Base-by-base conservation (phyloP, 2,329 filamentous ascomycete genomes). In the Aureobasidium vineae region DNA sequence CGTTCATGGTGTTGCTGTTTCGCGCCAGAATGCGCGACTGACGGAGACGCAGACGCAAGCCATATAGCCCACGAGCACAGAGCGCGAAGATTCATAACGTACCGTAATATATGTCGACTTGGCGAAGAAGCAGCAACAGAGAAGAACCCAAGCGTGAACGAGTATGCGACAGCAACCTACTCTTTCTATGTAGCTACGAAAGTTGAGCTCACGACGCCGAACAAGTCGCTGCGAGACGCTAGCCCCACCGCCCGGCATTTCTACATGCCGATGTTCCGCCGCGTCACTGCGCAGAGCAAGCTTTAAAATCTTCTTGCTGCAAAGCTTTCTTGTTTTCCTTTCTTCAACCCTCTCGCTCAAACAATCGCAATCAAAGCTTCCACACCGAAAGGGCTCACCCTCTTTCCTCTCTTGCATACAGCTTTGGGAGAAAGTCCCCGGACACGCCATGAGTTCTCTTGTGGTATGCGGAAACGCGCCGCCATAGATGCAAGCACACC, bases 351-450 rank as follows among this genome's bases (percentile, higher is more conserved):
- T 36, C 92, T 97, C 93, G 93, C 85, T 93, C 92, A 87, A 97
- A 92, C 92, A 92, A 97, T 97, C 94, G 94, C 93, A 90, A 88
- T 96, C 92, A 90, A 97, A 97, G 94, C 93, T 92, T 81, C 92
- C 91, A 89, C 82, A 96, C 91, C 89, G 91, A 90, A 84, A 86
- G 75, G 76, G 53, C 8, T 8, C 13, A 10, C 53, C 36, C 21
- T 36, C 73, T 78, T 74, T 74, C 70, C 73, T 73, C 73, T 70
- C 65, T 73, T 69, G 80, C 76, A 75, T 63, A 77, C 72, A 70
- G 93, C 93, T 97, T 97, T 95, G 92, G 94, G 94, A 97, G 94
- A 98, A 98, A 98, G 94, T 98, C 94, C 94, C 94, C 94, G 94
- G 94, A 97, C 93, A 88, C 70, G 81, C 85, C 57, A 61, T 49